Conservation (phyloP, 1,139 yeast genomes). For the Kluyveromyces sp. region DNA sequence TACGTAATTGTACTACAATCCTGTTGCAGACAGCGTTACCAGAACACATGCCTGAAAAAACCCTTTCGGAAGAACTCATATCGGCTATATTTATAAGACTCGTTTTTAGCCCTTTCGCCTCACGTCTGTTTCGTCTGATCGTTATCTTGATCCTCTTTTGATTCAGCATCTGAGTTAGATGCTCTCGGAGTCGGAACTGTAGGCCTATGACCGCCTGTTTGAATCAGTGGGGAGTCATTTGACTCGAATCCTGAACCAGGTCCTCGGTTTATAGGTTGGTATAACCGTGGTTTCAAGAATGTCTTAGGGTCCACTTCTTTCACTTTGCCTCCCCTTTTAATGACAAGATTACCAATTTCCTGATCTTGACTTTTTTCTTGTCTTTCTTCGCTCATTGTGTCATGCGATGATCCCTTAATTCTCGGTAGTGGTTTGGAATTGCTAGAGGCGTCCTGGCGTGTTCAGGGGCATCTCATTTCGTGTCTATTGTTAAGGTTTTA, state of each 20-base stretch:
- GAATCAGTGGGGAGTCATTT: conserved; percentile 11
- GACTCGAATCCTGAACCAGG: conserved; percentile 2
- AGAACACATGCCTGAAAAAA: background rate
- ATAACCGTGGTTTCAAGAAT: conserved; percentile 19
- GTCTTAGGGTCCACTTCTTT: conserved; percentile 16
- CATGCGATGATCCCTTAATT: background rate
- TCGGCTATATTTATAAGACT: too few relatives aligned
- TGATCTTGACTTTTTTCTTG: background rate
- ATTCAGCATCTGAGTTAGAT: background rate
- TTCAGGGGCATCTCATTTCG: background rate
- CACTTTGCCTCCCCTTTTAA: conserved; percentile 19
- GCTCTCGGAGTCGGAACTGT: conserved; percentile 18
- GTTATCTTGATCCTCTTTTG: background rate
- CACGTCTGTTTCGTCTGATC: background rate
- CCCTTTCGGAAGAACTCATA: too few relatives aligned
- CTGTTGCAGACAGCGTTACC: too few relatives aligned
- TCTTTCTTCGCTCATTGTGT: background rate
- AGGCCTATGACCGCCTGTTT: conserved; percentile 22
- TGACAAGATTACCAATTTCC: conserved; percentile 12
- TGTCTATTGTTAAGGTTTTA: background rate
- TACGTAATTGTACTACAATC: too few relatives aligned
- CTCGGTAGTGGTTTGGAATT: too few relatives aligned
- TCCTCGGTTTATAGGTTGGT: conserved; percentile 14
- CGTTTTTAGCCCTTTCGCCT: background rate
- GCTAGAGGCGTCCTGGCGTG: too few relatives aligned